phyloP scores from a whole-genome alignment of 768 basidiomycete genomes.

The Amanita rubescens region DNA sequence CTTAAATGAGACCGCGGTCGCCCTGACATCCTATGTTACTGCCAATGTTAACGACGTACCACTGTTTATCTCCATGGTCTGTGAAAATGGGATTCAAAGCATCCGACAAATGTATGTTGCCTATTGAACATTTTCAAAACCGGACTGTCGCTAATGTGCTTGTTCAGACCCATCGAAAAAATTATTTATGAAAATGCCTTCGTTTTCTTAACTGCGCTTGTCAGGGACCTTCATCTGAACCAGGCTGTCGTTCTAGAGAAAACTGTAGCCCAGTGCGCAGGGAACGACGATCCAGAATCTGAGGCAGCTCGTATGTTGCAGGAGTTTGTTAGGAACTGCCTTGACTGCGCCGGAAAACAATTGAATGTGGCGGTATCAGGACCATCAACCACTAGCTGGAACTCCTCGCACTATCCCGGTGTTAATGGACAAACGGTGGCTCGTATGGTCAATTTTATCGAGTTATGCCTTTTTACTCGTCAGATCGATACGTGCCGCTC shows the following conservation, averaged over 20 bases:
- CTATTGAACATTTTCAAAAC: background rate
- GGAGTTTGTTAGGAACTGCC: constrained; percentile 12
- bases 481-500: too few species aligned
- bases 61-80: constrained; percentile 16
- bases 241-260: constrained; percentile 2
- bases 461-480: too few species aligned
- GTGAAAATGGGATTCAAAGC: constrained; percentile 12
- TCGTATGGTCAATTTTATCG: too few species aligned
- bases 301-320: constrained; percentile 5
- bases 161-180: constrained; percentile 19
- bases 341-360: constrained; percentile 13
- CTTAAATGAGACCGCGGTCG: constrained; percentile 12
- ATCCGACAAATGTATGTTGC: constrained; percentile 17
- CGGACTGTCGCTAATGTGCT: background rate
- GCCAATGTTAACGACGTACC: constrained; percentile 17
- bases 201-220: background rate
- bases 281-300: background rate
- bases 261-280: background rate
- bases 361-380: too few species aligned
- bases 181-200: constrained; percentile 2
- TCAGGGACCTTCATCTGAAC: background rate
- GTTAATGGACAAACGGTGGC: too few species aligned
- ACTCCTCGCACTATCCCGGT: too few species aligned
- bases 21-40: constrained; percentile 15
- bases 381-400: too few species aligned